phyloP scores from a whole-genome alignment of 352 stramenopile genomes.

The Pythium phragmiticola region DNA sequence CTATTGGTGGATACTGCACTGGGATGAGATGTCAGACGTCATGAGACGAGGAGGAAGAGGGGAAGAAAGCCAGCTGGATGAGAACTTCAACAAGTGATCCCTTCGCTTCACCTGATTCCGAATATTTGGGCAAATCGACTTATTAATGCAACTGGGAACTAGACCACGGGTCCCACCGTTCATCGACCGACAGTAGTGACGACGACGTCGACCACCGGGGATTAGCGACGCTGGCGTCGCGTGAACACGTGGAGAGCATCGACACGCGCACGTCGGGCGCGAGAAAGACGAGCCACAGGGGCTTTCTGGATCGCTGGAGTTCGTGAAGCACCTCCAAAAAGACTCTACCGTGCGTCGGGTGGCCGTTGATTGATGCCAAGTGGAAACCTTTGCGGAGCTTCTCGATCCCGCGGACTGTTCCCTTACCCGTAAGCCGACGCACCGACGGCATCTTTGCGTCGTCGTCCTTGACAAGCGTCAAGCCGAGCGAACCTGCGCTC shows the following conservation, averaged over 20 bases:
- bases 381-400: constrained; percentile 42
- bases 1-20: background rate
- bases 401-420: constrained; percentile 38
- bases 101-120: background rate
- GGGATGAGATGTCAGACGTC: background rate
- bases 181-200: constrained; percentile 15
- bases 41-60: background rate
- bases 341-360: constrained; percentile 23
- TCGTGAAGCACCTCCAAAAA: constrained; percentile 40
- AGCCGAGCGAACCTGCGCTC: constrained; percentile 40
- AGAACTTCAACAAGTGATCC: constrained; percentile 2
- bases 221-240: background rate
- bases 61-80: background rate
- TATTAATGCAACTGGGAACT: constrained; percentile 5
- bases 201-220: constrained; percentile 16
- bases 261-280: constrained; percentile 21
- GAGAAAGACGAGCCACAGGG: constrained; percentile 50
- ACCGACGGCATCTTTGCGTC: constrained; percentile 51
- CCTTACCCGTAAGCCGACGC: constrained; percentile 72
- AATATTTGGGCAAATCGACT: background rate
- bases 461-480: constrained; percentile 53
- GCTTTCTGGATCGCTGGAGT: constrained; percentile 41
- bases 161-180: background rate
- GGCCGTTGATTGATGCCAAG: constrained; percentile 54
- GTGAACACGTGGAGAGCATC: constrained; percentile 6